A percentile compares a stretch with the other conserved stretches of the same genome.
Evolutionary conservation across 106 monocot species (phyloP).

Genomic region (Allium fistulosum): DNA sequence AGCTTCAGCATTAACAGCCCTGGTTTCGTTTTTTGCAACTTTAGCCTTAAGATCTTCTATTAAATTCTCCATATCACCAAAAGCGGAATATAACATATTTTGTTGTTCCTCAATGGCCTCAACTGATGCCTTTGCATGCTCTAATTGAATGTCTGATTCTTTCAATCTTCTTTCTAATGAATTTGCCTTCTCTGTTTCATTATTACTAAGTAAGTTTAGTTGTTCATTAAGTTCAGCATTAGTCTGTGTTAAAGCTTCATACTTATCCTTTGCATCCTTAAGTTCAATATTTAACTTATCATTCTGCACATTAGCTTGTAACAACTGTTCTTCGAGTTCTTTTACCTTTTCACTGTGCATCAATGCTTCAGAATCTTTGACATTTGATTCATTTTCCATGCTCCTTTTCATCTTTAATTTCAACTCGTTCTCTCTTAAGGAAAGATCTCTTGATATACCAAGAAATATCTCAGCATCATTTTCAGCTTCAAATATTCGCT

Average conservation of each 20-base stretch:
- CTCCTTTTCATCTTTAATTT: constrained; percentile 32
- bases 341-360: constrained; percentile 33
- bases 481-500: constrained; percentile 57
- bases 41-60: constrained; percentile 70
- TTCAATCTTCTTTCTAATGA: constrained; percentile 57
- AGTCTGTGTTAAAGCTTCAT: constrained; percentile 24
- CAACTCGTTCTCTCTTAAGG: constrained; percentile 29
- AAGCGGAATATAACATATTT: constrained; percentile 42
- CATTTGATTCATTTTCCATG: constrained; percentile 6
- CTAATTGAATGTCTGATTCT: constrained; percentile 66
- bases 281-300: constrained; percentile 20
- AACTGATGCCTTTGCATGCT: constrained; percentile 70
- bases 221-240: constrained; percentile 52
- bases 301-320: constrained; percentile 27
- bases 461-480: constrained; percentile 47
- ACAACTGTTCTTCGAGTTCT: constrained; percentile 42
- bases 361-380: constrained; percentile 21
- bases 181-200: constrained; percentile 27
- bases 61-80: constrained; percentile 77
- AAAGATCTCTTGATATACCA: constrained; percentile 54
- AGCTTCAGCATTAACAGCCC: constrained; percentile 60
- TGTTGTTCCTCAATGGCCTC: constrained; percentile 70
- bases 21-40: constrained; percentile 68
- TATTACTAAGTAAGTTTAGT: constrained; percentile 29
- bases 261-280: constrained; percentile 40